Evolutionary conservation across 495 filamentous ascomycete genomes (phyloP).

Genomic region (Talaromyces ruber): DNA sequence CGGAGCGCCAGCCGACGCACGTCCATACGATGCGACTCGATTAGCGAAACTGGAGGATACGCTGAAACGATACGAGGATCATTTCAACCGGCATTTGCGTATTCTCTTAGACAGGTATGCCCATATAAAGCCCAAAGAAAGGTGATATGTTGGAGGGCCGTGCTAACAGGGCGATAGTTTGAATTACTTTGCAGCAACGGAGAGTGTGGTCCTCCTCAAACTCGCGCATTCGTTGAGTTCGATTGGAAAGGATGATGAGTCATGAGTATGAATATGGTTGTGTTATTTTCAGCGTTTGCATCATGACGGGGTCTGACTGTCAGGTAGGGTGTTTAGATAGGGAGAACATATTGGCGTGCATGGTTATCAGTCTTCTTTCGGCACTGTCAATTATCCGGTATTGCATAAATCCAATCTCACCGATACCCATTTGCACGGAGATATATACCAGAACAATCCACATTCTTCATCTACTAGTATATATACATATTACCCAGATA

Average conservation of each 20-base stretch:
- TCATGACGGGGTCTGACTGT: background rate
- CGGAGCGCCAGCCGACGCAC: slow-evolving; percentile 21
- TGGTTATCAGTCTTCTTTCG: background rate
- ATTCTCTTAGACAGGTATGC: slow-evolving; percentile 74
- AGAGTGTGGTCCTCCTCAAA: slow-evolving; percentile 88
- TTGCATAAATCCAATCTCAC: background rate
- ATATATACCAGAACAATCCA: background rate
- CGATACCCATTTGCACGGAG: background rate
- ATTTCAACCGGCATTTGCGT: slow-evolving; percentile 84
- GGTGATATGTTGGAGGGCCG: background rate
- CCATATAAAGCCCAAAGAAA: background rate
- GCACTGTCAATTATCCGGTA: background rate
- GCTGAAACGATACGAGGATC: slow-evolving; percentile 79
- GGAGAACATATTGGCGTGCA: background rate
- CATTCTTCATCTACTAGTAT: background rate
- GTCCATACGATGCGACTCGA: slow-evolving; percentile 49
- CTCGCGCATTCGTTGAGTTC: slow-evolving; percentile 46
- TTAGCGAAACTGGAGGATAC: slow-evolving; percentile 76
- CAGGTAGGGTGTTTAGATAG: background rate
- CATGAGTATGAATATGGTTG: background rate
- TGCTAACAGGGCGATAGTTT: slow-evolving; percentile 30
- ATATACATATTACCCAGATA: background rate
- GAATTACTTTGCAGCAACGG: slow-evolving; percentile 94
- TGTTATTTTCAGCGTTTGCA: background rate
- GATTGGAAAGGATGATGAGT: slow-evolving; percentile 26